phyloP scores from a whole-genome alignment of 176 grass and related monocot genomes.

The Cocos nucifera region DNA sequence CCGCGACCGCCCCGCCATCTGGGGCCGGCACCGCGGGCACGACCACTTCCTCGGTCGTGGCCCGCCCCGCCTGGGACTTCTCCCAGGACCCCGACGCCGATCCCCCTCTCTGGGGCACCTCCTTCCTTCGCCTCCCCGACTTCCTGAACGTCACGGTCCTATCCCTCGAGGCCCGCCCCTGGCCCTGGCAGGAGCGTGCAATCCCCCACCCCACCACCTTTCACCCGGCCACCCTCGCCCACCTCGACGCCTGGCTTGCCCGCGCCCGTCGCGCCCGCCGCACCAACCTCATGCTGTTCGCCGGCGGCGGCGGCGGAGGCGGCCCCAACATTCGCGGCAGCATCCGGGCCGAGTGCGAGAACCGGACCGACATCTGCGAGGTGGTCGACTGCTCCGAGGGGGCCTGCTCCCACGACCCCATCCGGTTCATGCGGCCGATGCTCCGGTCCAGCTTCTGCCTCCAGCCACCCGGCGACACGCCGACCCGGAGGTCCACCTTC shows the following conservation, averaged over 20 bases:
- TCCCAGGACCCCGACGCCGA: conserved; percentile 27
- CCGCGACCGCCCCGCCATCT: conserved; percentile 3
- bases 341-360: conserved; percentile 47
- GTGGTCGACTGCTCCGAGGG: conserved; percentile 57
- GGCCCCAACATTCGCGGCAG: conserved; percentile 46
- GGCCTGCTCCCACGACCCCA: conserved; percentile 28
- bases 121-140: conserved; percentile 50
- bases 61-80: conserved; percentile 68
- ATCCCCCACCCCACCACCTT: conserved; percentile 64
- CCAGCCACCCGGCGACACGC: conserved; percentile 54
- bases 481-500: conserved; percentile 52
- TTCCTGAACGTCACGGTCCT: conserved; percentile 65
- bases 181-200: conserved; percentile 91
- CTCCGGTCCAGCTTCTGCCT: conserved; percentile 46
- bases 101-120: conserved; percentile 42
- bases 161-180: conserved; percentile 43
- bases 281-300: conserved; percentile 42
- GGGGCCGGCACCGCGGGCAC: conserved; percentile 26
- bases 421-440: conserved; percentile 41
- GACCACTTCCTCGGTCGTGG: conserved; percentile 67
- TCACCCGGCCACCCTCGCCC: conserved; percentile 41
- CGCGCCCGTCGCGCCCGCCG: conserved; percentile 33
- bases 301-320: conserved; percentile 19
- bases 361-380: conserved; percentile 32
- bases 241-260: conserved; percentile 39